Evolutionary conservation across 164 flowering plant species (phyloP), one percentile per base, ranked within the genome.

Genomic region (Saururus chinensis): DNA sequence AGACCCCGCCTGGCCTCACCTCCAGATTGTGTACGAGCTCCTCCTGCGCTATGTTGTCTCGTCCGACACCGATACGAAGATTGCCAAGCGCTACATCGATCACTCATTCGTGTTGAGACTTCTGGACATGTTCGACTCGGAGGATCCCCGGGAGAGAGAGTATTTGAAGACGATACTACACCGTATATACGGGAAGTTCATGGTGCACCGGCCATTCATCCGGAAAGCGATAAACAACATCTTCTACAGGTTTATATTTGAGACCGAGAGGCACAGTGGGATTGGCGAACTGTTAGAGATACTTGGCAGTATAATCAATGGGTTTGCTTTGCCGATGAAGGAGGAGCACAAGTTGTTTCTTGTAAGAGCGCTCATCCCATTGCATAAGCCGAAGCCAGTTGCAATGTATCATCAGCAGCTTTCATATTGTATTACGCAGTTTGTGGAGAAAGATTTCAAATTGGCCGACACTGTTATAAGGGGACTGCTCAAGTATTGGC

Each of bases 1-100:
- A 45, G 93, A 87, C 53, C 93, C 88, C 14, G 71, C 89, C 1
- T 81, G 83, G 84, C 63, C 75, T 8, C 83, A 80, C 64, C 67
- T 80, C 66, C 81, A 80, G 54, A 69, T 77, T 53, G 75, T 77
- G 16, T 80, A 77, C 67, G 81, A 80, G 55, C 68, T 80, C 49
- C 76, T 80, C 19, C 61, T 80, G 42, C 72, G 81, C 54, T 80
- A 75, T 62, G 66, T 80, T 62, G 71, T 77, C 23, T 75, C 79
- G 0, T 60, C 78, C 0, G 82, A 76, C n/a, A 78, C 80, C 4
- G 84, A 81, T 35, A 76, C 76, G 23, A 81, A 81, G 76, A 59
- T 81, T 55, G 84, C 84, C 14, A 78, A 81, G 65, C 72, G 79
- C 20, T 81, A 74, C 40, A 71, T 81, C 25, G 80, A 81, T 68